Conservation (phyloP, 2,329 filamentous ascomycete genomes). For the Aspergillus eucalypticola region DNA sequence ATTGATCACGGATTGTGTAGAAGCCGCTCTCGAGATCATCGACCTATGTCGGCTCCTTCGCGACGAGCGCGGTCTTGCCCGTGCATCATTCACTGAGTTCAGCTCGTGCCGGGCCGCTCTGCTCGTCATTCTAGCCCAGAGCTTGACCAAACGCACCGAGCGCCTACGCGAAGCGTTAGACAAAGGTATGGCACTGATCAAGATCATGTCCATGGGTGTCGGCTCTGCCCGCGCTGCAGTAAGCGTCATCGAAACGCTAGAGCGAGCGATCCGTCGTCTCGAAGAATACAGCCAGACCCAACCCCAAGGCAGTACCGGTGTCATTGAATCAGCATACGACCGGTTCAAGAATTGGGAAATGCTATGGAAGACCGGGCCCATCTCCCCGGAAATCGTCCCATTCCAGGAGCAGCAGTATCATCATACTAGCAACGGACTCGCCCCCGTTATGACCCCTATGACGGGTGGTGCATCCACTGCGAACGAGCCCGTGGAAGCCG, state of each 20-base stretch:
- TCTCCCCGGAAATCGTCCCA: conserved; percentile 34
- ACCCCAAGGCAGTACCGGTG: conserved; percentile 31
- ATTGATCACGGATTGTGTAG: conserved; percentile 55
- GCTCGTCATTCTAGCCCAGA: conserved; percentile 49
- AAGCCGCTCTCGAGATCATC: conserved; percentile 54
- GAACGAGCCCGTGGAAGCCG: conserved; percentile 23
- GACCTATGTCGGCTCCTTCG: conserved; percentile 53
- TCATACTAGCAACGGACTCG: conserved; percentile 8
- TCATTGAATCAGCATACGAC: conserved; percentile 52
- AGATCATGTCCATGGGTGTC: conserved; percentile 56
- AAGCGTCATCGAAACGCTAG: conserved; percentile 56
- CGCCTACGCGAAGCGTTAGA: conserved; percentile 49
- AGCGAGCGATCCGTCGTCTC: conserved; percentile 50
- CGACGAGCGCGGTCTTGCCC: conserved; percentile 55
- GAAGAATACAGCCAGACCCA: conserved; percentile 46
- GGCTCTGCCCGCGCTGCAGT: conserved; percentile 56
- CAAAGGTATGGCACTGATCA: conserved; percentile 54
- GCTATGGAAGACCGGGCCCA: conserved; percentile 47
- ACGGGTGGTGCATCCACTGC: conserved; percentile 18
- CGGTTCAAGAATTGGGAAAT: conserved; percentile 56
- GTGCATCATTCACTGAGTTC: conserved; percentile 59
- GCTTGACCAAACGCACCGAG: conserved; percentile 43
- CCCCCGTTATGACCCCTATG: conserved; percentile 25
- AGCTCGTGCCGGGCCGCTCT: conserved; percentile 57
- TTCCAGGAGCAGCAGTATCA: conserved; percentile 26